Base-by-base conservation (phyloP, 176 grass and related monocot species). In the Aegilops speltoides region DNA sequence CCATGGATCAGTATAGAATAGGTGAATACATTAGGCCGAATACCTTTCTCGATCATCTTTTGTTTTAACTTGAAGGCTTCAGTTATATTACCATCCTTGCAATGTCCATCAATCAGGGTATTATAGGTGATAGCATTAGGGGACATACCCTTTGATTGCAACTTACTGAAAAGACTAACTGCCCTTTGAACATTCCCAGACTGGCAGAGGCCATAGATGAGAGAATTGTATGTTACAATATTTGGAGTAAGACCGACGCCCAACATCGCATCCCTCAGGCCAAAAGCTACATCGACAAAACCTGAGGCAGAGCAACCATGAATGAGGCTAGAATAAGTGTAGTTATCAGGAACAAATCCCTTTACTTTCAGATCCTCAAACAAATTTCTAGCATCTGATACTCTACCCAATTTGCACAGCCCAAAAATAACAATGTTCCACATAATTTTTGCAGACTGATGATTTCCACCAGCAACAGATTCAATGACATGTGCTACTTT, bases 1-100 rank as follows among this genome's bases (percentile, higher is more conserved):
- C 96, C 96, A 90, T 94, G 85, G 50, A 98, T 96, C 82, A 98
- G 86, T 85, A 88, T 96, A 83, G 93, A 92, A 91, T 98, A 98
- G 28, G 96, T 98, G 84, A 88, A 78, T 74, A 96, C 92, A 11
- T 68, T 96, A 69, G 91, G 96, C 71, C 83, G 80, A 84, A 98
- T 84, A 83, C 90, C 88, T 37, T 91, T 86, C 81, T 95, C 92
- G 68, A 89, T 78, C 96, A 96, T 98, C 86, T 79, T 92, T 85
- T 96, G 93, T 85, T 96, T 98, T 59, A 95, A 64, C 70, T 96
- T 98, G 40, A 98, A 98, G 66, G 93, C 96, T 82, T 94, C 93
- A 32, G 90, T 92, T 34, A 81, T 87, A 48, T 96, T 87, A 82
- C 93, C 96, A 80, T 77, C 63, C 83, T 88, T 95, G 86, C 91